Conservation (phyloP, 169 alveolate genomes). For the Plasmodium gonderi region DNA sequence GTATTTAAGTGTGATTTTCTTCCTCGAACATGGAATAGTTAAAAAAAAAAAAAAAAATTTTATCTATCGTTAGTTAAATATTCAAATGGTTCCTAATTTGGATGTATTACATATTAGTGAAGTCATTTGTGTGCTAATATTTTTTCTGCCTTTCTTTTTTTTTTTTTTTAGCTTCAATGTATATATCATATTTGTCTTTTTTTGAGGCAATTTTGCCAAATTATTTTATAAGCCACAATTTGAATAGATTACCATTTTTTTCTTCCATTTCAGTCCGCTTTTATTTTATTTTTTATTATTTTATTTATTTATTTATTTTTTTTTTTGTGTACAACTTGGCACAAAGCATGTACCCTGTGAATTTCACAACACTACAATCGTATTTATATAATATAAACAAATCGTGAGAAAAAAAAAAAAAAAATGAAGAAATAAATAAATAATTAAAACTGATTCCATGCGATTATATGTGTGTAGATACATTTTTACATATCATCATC, state of each 20-base stretch:
- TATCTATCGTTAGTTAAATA: not conserved
- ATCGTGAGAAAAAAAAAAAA: not conserved
- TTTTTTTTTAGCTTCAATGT: too few relatives aligned
- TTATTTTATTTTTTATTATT: not conserved
- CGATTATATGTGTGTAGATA: not conserved
- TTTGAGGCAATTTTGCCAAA: not conserved
- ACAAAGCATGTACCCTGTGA: not conserved
- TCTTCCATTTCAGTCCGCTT: conserved; percentile 3
- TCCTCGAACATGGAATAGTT: not conserved
- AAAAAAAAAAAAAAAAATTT: too few relatives aligned
- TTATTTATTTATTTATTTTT: not conserved
- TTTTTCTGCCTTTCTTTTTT: too few relatives aligned
- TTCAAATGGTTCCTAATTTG: not conserved
- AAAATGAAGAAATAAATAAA: not conserved
- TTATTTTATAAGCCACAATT: not conserved
- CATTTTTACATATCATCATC: not conserved
- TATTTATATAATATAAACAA: not conserved
- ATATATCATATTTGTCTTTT: too few relatives aligned
- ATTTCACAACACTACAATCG: not conserved
- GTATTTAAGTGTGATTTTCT: not conserved
- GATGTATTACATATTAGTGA: not conserved
- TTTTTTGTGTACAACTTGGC: not conserved
- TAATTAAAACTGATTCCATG: too few relatives aligned
- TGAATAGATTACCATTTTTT: not conserved
- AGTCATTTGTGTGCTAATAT: not conserved